A percentile compares a stretch with the other conserved stretches of the same genome.
Conservation (phyloP, 768 basidiomycete genomes). For the Rhodotorula paludigena region DNA sequence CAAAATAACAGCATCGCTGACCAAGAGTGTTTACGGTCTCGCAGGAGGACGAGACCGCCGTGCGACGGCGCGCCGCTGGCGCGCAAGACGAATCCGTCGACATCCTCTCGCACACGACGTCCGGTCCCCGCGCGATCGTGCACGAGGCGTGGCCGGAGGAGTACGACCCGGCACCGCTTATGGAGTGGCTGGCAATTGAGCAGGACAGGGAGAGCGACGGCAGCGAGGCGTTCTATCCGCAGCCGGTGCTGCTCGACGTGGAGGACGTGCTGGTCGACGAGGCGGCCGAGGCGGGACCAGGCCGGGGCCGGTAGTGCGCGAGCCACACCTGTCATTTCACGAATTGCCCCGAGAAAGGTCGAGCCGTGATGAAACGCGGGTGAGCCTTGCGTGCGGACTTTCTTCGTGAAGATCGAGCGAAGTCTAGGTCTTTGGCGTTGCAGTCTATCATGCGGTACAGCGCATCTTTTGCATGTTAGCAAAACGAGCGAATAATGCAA, state of each 20-base stretch:
- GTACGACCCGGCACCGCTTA: constrained; percentile 23
- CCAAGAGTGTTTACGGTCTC: no score
- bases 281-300: not conserved
- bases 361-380: no score
- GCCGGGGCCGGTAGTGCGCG: not conserved
- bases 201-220: constrained; percentile 37
- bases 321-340: no score
- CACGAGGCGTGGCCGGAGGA: constrained; percentile 16
- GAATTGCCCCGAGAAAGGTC: no score
- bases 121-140: constrained; percentile 8
- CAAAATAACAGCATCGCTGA: no score
- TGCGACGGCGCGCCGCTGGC: constrained; percentile 39
- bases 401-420: no score
- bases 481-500: no score
- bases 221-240: constrained; percentile 40
- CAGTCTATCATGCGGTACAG: no score
- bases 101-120: constrained; percentile 22
- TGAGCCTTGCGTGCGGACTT: no score
- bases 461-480: no score
- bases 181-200: constrained; percentile 37
- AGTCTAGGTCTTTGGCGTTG: no score
- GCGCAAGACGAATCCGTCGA: constrained; percentile 35
- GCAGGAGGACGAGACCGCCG: constrained; percentile 35
- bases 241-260: not conserved
- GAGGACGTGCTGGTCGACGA: not conserved